A percentile compares a stretch with the other conserved stretches of the same genome.
These are phyloP conservation scores for Colletotrichum falcatum DNA, from an alignment of 2,329 filamentous ascomycete genomes.

Conservation along the genomic window DNA sequence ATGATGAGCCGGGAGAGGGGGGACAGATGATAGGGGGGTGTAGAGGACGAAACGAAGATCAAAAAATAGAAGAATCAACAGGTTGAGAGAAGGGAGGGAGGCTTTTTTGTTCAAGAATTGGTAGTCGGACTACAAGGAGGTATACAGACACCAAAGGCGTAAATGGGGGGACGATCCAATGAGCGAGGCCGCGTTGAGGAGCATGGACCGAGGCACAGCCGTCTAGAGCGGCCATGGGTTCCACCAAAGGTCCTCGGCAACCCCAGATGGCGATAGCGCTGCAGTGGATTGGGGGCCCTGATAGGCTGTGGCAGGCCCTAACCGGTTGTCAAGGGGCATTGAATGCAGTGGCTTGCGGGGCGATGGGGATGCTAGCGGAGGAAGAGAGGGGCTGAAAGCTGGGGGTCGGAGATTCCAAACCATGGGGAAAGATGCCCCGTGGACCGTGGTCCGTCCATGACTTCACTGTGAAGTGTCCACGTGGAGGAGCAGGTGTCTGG, in stretches of 20 bases:
- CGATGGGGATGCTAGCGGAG: constrained; percentile 24
- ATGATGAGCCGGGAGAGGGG: background rate
- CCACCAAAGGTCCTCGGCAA: constrained; percentile 38
- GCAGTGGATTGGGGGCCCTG: constrained; percentile 14
- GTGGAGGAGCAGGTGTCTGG: constrained; percentile 5
- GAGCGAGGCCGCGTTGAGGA: constrained; percentile 33
- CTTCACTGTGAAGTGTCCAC: constrained; percentile 36
- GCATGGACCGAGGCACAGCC: constrained; percentile 40
- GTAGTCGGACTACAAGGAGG: background rate
- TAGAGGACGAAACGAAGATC: background rate
- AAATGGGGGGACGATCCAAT: constrained; percentile 27
- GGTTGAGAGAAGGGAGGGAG: constrained; percentile 18
- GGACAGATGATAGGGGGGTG: background rate
- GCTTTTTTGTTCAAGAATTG: constrained; percentile 23
- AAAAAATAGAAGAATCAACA: constrained; percentile 17
- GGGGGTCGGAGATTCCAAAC: constrained; percentile 36
- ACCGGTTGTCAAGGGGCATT: constrained; percentile 18
- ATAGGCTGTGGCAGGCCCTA: constrained; percentile 19
- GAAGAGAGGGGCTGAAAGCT: constrained; percentile 27
- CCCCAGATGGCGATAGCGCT: constrained; percentile 31
- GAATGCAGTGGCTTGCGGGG: constrained; percentile 33
- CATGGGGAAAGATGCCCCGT: constrained; percentile 26
- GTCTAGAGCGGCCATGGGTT: constrained; percentile 21
- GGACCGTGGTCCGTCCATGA: constrained; percentile 26
- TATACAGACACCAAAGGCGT: background rate